These are phyloP conservation scores for Blastocladiella britannica DNA, from an alignment of 192 early-diverging fungal genomes.

Conservation along the genomic window DNA sequence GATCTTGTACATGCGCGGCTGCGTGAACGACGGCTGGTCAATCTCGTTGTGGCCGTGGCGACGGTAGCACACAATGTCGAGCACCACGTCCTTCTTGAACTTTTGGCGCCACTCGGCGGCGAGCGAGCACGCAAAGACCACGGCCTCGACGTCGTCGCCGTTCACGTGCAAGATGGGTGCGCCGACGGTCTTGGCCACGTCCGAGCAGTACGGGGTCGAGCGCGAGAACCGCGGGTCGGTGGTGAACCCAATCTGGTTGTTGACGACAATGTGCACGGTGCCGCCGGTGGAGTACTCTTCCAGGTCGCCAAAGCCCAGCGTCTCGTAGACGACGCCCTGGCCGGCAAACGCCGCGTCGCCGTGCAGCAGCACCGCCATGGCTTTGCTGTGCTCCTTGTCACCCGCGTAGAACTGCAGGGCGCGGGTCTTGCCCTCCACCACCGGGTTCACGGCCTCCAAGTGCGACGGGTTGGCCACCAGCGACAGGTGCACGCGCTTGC, in stretches of 20 bases:
- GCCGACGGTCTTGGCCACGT: constrained; percentile 87
- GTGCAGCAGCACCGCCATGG: constrained; percentile 86
- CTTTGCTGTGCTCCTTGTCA: constrained; percentile 59
- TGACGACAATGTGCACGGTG: constrained; percentile 88
- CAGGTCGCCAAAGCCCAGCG: constrained; percentile 82
- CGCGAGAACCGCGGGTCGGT: constrained; percentile 90
- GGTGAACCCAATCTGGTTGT: constrained; percentile 99
- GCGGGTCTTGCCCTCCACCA: constrained; percentile 95
- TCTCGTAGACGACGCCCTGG: constrained; percentile 95
- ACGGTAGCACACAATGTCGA: constrained; percentile 94
- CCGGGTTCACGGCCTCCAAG: constrained; percentile 90
- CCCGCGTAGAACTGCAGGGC: constrained; percentile 85
- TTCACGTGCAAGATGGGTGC: constrained; percentile 99
- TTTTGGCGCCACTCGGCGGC: constrained; percentile 89
- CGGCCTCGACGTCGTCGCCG: constrained; percentile 91
- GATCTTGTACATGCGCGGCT: constrained; percentile 88
- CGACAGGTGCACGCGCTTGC: constrained; percentile 90
- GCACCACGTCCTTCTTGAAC: constrained; percentile 90
- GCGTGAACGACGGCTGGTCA: constrained; percentile 96
- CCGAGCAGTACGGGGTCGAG: constrained; percentile 88
- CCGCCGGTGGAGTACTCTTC: constrained; percentile 92
- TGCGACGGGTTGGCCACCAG: constrained; percentile 98
- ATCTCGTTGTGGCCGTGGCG: constrained; percentile 98
- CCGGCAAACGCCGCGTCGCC: constrained; percentile 97
- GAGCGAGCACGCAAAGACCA: constrained; percentile 81